Evolutionary conservation across 139 green algal genomes (phyloP), one percentile per base, ranked within the genome.

Genomic region (Closterium sp.): DNA sequence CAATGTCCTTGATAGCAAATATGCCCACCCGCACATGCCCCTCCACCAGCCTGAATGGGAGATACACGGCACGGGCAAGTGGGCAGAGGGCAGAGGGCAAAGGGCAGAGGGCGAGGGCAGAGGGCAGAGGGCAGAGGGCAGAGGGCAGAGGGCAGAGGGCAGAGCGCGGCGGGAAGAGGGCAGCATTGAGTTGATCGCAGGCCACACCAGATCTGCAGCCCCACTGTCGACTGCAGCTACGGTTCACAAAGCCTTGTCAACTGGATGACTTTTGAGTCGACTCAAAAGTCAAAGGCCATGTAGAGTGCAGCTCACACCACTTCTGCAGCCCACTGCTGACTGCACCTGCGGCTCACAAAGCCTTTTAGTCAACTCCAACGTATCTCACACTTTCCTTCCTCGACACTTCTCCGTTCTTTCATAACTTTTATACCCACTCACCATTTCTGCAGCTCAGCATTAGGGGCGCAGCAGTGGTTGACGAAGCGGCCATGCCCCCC

Each of bases 371-470:
- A 50, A 17, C 5, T 50, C 38, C 11, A 50, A n/a, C n/a, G n/a
- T n/a, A n/a, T n/a, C n/a, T n/a, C n/a, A n/a, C n/a, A n/a, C n/a
- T n/a, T n/a, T n/a, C n/a, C n/a, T n/a, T n/a, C n/a, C n/a, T n/a
- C n/a, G n/a, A n/a, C n/a, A n/a, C n/a, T n/a, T 50, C 38, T 50
- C 7, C 7, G 13, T 50, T 50, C 38, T 50, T 9, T 50, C 38
- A 50, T 50, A 7, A 50, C 10, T 87, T 9, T 32, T 9, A 86
- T 6, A 86, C 85, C 32, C 79, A 17, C 90, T 91, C 84, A 92
- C 98, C 98, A 99, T 96, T 99, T 99, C 92, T 99, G 97, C 21
- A 98, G 99, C 95, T 99, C 97, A 91, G 97, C 99, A 96, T 99
- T 99, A n/a, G 98, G 98, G 27, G 98, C 96, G 95, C 98, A 99